A percentile compares a stretch with the other conserved stretches of the same genome.
Conservation (phyloP, 192 early-diverging fungal species). For the Radiomyces spectabilis region DNA sequence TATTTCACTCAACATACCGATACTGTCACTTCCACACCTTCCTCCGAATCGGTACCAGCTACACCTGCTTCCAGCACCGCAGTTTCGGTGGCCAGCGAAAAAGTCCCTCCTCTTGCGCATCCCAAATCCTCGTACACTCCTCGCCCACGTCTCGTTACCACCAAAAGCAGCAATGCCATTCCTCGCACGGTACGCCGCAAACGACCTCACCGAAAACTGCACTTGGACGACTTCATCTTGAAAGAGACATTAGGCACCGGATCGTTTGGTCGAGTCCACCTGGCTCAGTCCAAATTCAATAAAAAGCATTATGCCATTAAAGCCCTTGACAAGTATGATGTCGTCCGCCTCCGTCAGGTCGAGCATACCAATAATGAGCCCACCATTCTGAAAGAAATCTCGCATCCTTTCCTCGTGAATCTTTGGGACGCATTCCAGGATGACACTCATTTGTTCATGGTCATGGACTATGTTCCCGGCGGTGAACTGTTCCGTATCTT, state of each 20-base stretch:
- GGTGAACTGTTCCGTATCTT: conserved; percentile 79
- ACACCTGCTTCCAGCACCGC: background rate
- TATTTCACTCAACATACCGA: background rate
- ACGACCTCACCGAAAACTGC: conserved; percentile 11
- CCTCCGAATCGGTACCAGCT: background rate
- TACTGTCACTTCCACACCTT: background rate
- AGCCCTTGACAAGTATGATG: conserved; percentile 84
- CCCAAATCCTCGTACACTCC: no score
- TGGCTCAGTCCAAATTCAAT: conserved; percentile 69
- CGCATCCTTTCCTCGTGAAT: conserved; percentile 82
- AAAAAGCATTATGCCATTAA: conserved; percentile 91
- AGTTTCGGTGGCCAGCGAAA: no score
- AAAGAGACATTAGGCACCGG: conserved; percentile 89
- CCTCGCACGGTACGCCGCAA: background rate
- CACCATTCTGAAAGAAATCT: conserved; percentile 72
- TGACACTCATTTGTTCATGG: conserved; percentile 78
- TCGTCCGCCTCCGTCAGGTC: conserved; percentile 89
- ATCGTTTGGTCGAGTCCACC: conserved; percentile 91
- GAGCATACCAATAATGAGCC: conserved; percentile 95
- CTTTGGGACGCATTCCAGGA: conserved; percentile 91
- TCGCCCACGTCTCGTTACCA: background rate
- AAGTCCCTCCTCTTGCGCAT: background rate
- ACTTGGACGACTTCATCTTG: conserved; percentile 70
- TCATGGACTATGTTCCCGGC: conserved; percentile 90
- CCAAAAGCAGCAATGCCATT: background rate